These are phyloP conservation scores for Lactarius vividus DNA, from an alignment of 768 basidiomycete species.

Conservation along the genomic window DNA sequence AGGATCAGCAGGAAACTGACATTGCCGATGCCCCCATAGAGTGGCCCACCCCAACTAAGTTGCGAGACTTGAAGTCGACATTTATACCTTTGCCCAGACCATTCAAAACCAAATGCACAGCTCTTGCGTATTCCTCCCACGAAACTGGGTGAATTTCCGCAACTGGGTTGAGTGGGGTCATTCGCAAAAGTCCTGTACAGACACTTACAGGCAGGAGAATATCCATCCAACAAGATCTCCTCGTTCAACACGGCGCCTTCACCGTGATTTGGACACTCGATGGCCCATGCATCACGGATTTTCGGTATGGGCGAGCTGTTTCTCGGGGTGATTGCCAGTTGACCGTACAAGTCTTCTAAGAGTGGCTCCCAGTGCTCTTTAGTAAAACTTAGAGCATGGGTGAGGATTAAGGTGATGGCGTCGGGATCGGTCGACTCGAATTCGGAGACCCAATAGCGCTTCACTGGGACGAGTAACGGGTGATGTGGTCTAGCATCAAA, in stretches of 20 bases:
- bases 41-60: constrained; percentile 51
- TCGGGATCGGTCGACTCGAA: constrained; percentile 37
- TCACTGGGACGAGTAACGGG: constrained; percentile 47
- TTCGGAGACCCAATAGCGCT: constrained; percentile 46
- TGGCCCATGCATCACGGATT: constrained; percentile 49
- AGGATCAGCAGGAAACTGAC: constrained; percentile 34
- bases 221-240: constrained; percentile 40
- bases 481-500: constrained; percentile 55
- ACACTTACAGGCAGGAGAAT: constrained; percentile 42
- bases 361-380: constrained; percentile 62
- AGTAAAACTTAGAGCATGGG: constrained; percentile 54
- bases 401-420: constrained; percentile 48
- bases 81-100: constrained; percentile 48
- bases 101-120: constrained; percentile 46
- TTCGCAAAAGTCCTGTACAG: neutral
- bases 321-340: constrained; percentile 26
- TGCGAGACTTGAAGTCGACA: constrained; percentile 48
- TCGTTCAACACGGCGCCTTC: constrained; percentile 52
- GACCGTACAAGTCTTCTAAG: constrained; percentile 43
- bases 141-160: constrained; percentile 36
- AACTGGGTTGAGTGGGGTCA: neutral
- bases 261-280: constrained; percentile 57
- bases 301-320: constrained; percentile 30
- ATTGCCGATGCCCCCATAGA: constrained; percentile 51
- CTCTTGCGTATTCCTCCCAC: constrained; percentile 54